Evolutionary conservation across 495 filamentous ascomycete species (phyloP).

Genomic region (Penicillium alfredii): DNA sequence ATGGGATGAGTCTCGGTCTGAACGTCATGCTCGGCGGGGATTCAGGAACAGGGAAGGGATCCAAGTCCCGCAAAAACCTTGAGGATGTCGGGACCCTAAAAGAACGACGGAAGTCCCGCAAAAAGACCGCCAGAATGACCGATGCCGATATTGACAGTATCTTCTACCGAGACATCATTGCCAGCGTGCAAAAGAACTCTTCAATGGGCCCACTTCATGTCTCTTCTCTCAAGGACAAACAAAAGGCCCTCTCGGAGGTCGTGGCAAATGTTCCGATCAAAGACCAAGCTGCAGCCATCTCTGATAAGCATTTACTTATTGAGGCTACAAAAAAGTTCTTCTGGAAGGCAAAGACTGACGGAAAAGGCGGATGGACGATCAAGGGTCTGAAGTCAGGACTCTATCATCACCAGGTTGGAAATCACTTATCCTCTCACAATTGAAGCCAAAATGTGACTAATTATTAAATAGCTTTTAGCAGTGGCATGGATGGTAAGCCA

Average conservation of each 20-base stretch:
- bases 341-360: slow-evolving; percentile 28
- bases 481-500: slow-evolving; percentile 48
- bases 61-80: too few species aligned
- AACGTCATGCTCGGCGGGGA: too few species aligned
- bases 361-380: slow-evolving; percentile 39
- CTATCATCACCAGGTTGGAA: slow-evolving; percentile 43
- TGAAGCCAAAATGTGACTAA: slow-evolving; percentile 7
- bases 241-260: slow-evolving; percentile 17
- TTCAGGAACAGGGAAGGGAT: too few species aligned
- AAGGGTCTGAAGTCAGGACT: slow-evolving; percentile 43
- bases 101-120: too few species aligned
- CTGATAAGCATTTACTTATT: slow-evolving; percentile 13
- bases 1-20: too few species aligned
- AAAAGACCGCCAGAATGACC: too few species aligned
- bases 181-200: too few species aligned
- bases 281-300: slow-evolving; percentile 6
- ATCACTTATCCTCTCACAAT: background rate
- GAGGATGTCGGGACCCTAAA: too few species aligned
- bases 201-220: too few species aligned
- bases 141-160: too few species aligned
- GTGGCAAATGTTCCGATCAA: slow-evolving; percentile 15
- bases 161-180: too few species aligned
- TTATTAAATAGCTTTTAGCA: slow-evolving; percentile 34
- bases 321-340: slow-evolving; percentile 38
- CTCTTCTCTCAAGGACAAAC: slow-evolving; percentile 8